Conservation (phyloP, 305 asterid species). For the Ilex paraguariensis region DNA sequence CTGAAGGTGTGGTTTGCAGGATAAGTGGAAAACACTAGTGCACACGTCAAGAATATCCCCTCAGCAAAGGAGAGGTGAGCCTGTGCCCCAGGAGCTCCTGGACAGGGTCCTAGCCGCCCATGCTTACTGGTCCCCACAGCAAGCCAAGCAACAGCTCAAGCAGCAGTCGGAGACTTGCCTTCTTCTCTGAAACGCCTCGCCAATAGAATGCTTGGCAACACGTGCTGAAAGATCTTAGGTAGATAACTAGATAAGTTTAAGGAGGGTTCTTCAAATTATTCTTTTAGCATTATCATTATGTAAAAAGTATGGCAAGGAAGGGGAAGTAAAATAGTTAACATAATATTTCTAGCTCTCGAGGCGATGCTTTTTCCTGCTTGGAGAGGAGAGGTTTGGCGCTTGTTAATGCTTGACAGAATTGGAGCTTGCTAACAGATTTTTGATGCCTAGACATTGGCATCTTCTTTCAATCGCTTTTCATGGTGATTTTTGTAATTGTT, state of each 20-base stretch:
- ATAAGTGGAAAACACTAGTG: slow-evolving; percentile 97
- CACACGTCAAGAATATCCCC: slow-evolving; percentile 98
- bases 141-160: slow-evolving; percentile 76
- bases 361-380: background rate
- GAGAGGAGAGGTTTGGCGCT: background rate
- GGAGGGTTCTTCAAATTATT: background rate
- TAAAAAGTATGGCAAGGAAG: background rate
- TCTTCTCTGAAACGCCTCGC: slow-evolving; percentile 36
- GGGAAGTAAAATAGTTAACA: background rate
- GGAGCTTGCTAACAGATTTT: no score
- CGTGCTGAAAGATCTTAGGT: background rate
- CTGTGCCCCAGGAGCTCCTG: slow-evolving; percentile 93
- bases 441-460: no score
- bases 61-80: slow-evolving; percentile 96
- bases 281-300: background rate
- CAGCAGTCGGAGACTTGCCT: slow-evolving; percentile 52
- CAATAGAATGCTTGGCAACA: background rate
- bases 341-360: background rate
- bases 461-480: no score
- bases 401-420: background rate
- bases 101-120: slow-evolving; percentile 88
- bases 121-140: slow-evolving; percentile 95
- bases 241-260: background rate
- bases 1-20: slow-evolving; percentile 32
- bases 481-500: no score